Base-by-base conservation (phyloP, 1,139 yeast species). In the Taphrina confusa region DNA sequence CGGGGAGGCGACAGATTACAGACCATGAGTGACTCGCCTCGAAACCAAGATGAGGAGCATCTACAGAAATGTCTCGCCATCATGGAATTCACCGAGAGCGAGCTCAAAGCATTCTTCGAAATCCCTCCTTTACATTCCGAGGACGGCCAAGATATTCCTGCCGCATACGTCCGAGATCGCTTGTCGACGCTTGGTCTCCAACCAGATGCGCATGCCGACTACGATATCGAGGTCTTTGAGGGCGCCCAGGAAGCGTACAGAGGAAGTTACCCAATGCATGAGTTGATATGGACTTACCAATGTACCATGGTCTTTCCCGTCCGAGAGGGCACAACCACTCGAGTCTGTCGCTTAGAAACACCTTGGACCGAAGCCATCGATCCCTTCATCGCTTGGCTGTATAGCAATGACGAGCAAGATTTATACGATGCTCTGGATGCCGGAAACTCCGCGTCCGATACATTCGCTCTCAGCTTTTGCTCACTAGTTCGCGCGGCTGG, bases 341-440 rank as follows among this genome's bases (percentile, higher is more conserved):
- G 47, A 14, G 11, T 27, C 6, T 23, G 30, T 14, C 16, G 25
- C 1, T 20, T 42, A 11, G 33, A 42, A 23, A 3, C 31, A 4
- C 47, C 47, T 1, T 25, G 31, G 14, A 18, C 47, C 4, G 47
- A 42, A 9, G 47, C 47, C 9, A 23, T 42, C 47, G 47, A 42
- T 6, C 30, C 47, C 31, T 42, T 42, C 47, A 42, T 42, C 18
- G 30, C 47, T 9, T 42, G 47, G 47, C 33, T 42, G 23, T 42
- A 42, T 23, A 42, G 18, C 12, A 42, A 42, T 23, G 47, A 42
- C 20, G 47, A 42, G 25, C 47, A 42, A 14, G 12, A 11, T 14
- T 31, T 42, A 14, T 42, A 42, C 8, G 47, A 42, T 14, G 20
- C 20, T 6, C 20, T 42, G 12, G 31, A 23, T 9, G 30, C 47